phyloP scores from a whole-genome alignment of 2,329 filamentous ascomycete species.

The Aspergillus brunneoviolaceus region DNA sequence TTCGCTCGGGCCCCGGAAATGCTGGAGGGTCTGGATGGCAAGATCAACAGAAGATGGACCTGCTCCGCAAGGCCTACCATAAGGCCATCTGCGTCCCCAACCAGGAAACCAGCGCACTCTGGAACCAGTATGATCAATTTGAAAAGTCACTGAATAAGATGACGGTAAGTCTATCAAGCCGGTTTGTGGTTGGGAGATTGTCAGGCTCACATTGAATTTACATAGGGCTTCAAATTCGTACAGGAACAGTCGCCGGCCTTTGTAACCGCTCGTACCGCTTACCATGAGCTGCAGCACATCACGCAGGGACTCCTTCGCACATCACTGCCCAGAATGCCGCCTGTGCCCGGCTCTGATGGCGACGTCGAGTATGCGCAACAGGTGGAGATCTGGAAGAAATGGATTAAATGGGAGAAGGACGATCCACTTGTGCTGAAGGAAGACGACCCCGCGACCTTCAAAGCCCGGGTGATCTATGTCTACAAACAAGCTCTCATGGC shows the following conservation, averaged over 20 bases:
- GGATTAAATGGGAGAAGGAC: conserved; percentile 93
- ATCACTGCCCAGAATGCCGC: conserved; percentile 77
- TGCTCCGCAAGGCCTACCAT: conserved; percentile 87
- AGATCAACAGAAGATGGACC: conserved; percentile 97
- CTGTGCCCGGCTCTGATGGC: conserved; percentile 81
- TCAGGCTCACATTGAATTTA: conserved; percentile 10
- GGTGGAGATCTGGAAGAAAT: conserved; percentile 84
- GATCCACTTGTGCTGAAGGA: conserved; percentile 83
- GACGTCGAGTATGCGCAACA: conserved; percentile 81
- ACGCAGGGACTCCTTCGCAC: conserved; percentile 73
- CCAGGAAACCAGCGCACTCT: conserved; percentile 75
- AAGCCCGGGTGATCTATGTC: conserved; percentile 78
- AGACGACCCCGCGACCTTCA: conserved; percentile 74
- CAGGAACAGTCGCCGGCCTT: conserved; percentile 91
- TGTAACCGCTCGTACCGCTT: conserved; percentile 92
- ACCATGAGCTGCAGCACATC: conserved; percentile 86
- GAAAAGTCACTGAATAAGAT: conserved; percentile 92
- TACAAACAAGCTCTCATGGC: conserved; percentile 95
- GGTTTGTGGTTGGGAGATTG: neutral
- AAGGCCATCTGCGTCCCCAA: conserved; percentile 85
- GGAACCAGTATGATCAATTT: conserved; percentile 98
- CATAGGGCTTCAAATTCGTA: conserved; percentile 84
- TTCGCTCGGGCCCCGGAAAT: conserved; percentile 81
- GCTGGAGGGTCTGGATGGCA: conserved; percentile 89
- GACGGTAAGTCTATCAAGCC: conserved; percentile 56